Evolutionary conservation across 805 yeast species (phyloP).

Genomic region (Hanseniaspora clermontiae): DNA sequence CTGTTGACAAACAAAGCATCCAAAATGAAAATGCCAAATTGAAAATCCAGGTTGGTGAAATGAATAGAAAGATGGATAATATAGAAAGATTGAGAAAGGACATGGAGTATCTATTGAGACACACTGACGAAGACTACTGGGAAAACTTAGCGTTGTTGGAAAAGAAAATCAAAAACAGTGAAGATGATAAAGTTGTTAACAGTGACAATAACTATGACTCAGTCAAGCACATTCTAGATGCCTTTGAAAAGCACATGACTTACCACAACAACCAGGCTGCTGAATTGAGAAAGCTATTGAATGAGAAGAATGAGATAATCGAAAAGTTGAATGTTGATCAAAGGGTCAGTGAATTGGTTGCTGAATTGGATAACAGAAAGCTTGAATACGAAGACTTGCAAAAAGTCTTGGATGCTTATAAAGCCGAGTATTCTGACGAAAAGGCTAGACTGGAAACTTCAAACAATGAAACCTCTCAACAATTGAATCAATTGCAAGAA

Average conservation of each 20-base stretch:
- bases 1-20: not conserved
- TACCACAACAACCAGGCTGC: conserved; percentile 8
- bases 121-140: conserved; percentile 11
- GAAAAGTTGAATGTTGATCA: conserved; percentile 14
- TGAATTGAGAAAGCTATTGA: conserved; percentile 7
- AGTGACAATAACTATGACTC: not conserved
- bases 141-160: conserved; percentile 4
- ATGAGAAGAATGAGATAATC: conserved; percentile 13
- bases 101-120: conserved; percentile 10
- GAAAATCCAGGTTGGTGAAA: not conserved
- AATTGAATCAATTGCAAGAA: not conserved
- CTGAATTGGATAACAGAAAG: conserved; percentile 5
- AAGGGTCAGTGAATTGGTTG: conserved; percentile 8
- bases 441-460: not conserved
- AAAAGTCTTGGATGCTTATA: not conserved
- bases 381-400: conserved; percentile 4
- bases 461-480: not conserved
- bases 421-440: not conserved
- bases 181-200: not conserved
- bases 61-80: not conserved
- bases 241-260: conserved; percentile 8
- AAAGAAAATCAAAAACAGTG: conserved; percentile 1
- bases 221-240: not conserved
- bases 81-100: conserved; percentile 6
- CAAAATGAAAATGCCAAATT: not conserved